Evolutionary conservation across 208 protist species (phyloP).

Genomic region (Zelonia costaricensis): DNA sequence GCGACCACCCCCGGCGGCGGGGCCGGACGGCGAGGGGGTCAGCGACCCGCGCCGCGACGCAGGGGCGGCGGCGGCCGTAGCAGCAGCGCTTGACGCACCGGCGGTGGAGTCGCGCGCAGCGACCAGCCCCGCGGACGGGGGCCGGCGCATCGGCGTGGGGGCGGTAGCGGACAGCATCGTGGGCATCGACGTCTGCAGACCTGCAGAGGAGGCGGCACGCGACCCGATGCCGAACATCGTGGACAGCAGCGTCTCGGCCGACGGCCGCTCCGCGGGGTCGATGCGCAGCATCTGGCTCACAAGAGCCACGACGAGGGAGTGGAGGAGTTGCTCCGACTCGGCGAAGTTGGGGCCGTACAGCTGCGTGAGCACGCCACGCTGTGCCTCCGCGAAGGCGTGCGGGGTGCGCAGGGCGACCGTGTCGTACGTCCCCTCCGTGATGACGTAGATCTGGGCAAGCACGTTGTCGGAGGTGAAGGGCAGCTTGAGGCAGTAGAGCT

Average conservation of each 20-base stretch:
- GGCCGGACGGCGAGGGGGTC: too few species aligned
- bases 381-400: conserved; percentile 43
- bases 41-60: too few species aligned
- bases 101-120: not conserved
- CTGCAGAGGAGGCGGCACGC: conserved; percentile 17
- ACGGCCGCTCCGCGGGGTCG: conserved; percentile 55
- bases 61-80: not conserved
- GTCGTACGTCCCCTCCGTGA: conserved; percentile 86
- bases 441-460: conserved; percentile 78
- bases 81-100: not conserved
- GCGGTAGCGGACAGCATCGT: not conserved
- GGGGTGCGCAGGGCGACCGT: conserved; percentile 35
- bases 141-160: conserved; percentile 11
- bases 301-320: conserved; percentile 59
- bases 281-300: conserved; percentile 65
- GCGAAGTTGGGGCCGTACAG: conserved; percentile 53
- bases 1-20: too few species aligned
- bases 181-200: too few species aligned
- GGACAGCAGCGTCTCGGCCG: conserved; percentile 52
- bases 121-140: conserved; percentile 1
- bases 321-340: conserved; percentile 53
- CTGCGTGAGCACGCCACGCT: conserved; percentile 33
- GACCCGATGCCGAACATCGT: conserved; percentile 45
- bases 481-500: conserved; percentile 77
- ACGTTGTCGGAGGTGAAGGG: conserved; percentile 88